Conservation (phyloP, 441 rosid genomes). For the Bruguiera hainesii region DNA sequence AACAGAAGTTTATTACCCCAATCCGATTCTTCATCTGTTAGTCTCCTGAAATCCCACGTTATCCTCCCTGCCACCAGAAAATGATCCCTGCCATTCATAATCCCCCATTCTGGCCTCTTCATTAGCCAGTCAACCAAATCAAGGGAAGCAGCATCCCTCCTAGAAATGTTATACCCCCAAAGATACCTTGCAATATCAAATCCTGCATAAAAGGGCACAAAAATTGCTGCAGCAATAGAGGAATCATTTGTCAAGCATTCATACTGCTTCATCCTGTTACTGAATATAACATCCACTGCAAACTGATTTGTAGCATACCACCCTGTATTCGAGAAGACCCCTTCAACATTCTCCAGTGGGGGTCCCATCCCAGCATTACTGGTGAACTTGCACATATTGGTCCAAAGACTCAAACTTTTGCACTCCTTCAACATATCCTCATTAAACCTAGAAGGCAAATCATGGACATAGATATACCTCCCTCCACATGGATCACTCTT, state of each 20-base stretch:
- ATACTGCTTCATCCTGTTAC: conserved; percentile 90
- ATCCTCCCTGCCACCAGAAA: conserved; percentile 96
- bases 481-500: conserved; percentile 95
- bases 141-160: conserved; percentile 88
- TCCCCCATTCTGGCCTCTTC: conserved; percentile 88
- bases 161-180: conserved; percentile 80
- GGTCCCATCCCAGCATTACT: conserved; percentile 95
- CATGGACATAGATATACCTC: conserved; percentile 82
- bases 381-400: conserved; percentile 96
- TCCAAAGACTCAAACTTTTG: conserved; percentile 89
- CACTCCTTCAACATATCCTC: conserved; percentile 97
- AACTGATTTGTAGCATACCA: conserved; percentile 97
- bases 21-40: conserved; percentile 62
- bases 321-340: conserved; percentile 84
- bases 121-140: conserved; percentile 87
- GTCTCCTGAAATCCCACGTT: conserved; percentile 96
- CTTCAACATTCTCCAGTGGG: conserved; percentile 82
- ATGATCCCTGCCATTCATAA: conserved; percentile 92
- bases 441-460: conserved; percentile 83
- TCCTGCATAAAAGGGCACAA: conserved; percentile 98
- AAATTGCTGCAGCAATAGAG: conserved; percentile 85
- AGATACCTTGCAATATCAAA: conserved; percentile 86
- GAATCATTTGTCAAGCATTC: conserved; percentile 85
- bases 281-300: conserved; percentile 86
- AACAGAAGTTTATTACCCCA: conserved; percentile 98